Conservation (phyloP, 2,329 filamentous ascomycete species). For the Epichloe sibirici region DNA sequence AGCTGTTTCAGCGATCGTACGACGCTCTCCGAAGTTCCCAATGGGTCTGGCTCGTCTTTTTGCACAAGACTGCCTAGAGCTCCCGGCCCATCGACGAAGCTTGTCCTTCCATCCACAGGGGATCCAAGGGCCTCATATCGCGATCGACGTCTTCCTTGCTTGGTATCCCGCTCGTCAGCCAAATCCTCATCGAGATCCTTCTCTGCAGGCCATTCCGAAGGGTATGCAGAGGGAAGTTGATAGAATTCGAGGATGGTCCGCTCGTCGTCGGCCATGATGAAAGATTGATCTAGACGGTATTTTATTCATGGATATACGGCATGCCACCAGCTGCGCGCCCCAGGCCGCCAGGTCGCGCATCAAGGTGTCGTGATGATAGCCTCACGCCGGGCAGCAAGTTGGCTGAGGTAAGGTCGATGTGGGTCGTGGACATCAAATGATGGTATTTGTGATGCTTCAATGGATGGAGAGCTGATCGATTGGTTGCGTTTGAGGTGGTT, state of each 20-base stretch:
- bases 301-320: not conserved
- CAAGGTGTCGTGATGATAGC: not conserved
- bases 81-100: constrained; percentile 23
- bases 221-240: constrained; percentile 66
- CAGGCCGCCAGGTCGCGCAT: not conserved
- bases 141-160: constrained; percentile 53
- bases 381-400: not conserved
- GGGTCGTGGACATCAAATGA: not conserved
- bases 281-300: not conserved
- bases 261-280: constrained; percentile 56
- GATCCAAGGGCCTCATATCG: constrained; percentile 77
- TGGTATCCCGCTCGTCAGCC: constrained; percentile 38
- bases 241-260: constrained; percentile 78
- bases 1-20: constrained; percentile 64
- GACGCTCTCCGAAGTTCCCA: constrained; percentile 82
- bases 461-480: not conserved
- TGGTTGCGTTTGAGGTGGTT: too few relatives aligned
- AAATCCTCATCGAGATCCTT: constrained; percentile 59
- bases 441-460: not conserved
- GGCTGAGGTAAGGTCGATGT: not conserved
- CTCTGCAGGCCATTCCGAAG: constrained; percentile 75
- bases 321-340: constrained; percentile 1
- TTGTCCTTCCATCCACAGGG: constrained; percentile 53
- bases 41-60: constrained; percentile 82
- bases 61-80: constrained; percentile 68